Conservation (phyloP, 176 grass and related monocot species). For the Avena insularis region DNA sequence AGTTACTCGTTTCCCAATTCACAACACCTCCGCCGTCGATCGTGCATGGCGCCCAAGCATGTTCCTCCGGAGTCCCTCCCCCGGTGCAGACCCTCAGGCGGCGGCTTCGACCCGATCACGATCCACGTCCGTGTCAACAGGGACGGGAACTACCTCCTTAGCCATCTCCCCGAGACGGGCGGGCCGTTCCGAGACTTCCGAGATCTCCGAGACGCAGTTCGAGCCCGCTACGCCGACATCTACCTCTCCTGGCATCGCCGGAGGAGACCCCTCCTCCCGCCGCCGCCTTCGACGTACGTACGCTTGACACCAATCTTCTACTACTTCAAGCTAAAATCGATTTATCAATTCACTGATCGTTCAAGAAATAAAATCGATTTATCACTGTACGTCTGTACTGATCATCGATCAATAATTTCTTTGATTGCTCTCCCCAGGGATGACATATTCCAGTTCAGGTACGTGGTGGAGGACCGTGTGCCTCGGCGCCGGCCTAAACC, state of each 20-base stretch:
- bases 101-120: not conserved
- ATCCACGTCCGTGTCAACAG: not conserved
- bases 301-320: not conserved
- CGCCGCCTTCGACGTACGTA: not conserved
- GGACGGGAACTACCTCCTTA: not conserved
- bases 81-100: not conserved
- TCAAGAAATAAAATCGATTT: no score
- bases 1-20: no score
- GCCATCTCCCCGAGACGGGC: not conserved
- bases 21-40: not conserved
- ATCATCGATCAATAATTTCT: no score
- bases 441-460: not conserved
- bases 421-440: not conserved
- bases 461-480: not conserved
- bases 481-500: not conserved
- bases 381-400: no score
- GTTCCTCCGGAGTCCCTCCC: conserved; percentile 12
- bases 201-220: not conserved
- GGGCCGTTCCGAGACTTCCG: not conserved
- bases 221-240: not conserved
- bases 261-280: not conserved
- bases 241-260: not conserved
- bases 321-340: not conserved
- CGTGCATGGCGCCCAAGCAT: not conserved
- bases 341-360: not conserved